Evolutionary conservation across 1,284 basidiomycete species (phyloP), one percentile per base, ranked within the genome.

Genomic region (Anthracocystis setariae): DNA sequence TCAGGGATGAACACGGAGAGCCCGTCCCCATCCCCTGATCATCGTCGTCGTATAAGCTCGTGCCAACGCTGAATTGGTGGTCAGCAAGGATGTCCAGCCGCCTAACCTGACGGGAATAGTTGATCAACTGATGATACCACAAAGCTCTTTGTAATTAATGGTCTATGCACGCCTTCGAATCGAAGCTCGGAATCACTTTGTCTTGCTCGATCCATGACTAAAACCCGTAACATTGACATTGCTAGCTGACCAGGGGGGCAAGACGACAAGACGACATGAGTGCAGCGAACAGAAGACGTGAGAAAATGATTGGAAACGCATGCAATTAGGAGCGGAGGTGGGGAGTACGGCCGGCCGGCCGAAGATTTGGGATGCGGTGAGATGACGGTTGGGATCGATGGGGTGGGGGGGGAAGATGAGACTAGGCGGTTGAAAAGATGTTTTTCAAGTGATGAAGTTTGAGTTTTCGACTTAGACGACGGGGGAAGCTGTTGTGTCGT

Each of bases 1-100:
- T 82, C 13, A 67, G 81, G 20, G 81, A 82, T 58, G 81, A 82
- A 65, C 68, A 79, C 45, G 80, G 80, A 48, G 76, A 82, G 61
- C 80, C 80, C 25, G 79, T 82, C 3, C 70, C 78, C 32, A 82
- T 82, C 43, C 78, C 80, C 44, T 82, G 46, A 69, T 39, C 18
- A 5, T 7, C 17, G 23, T 20, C 17, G 17, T 38, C 24, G 9
- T 13, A 21, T 15, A 37, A 17, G 17, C 5, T 17, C 17, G 15
- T 18, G n/a, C 10, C 23, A 25, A 35, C 24, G 29, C 18, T 13
- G 18, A 25, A 12, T 23, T 27, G 12, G 29, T 20, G 32, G 35
- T 37, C 35, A 37, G 35, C 35, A n/a, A 17, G 7, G 17, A 37
- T 9, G 12, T 43, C 17, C 27, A 7, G 4, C 3, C 21, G 5